Conservation (phyloP, 192 early-diverging fungal species). For the Backusella australiensis region DNA sequence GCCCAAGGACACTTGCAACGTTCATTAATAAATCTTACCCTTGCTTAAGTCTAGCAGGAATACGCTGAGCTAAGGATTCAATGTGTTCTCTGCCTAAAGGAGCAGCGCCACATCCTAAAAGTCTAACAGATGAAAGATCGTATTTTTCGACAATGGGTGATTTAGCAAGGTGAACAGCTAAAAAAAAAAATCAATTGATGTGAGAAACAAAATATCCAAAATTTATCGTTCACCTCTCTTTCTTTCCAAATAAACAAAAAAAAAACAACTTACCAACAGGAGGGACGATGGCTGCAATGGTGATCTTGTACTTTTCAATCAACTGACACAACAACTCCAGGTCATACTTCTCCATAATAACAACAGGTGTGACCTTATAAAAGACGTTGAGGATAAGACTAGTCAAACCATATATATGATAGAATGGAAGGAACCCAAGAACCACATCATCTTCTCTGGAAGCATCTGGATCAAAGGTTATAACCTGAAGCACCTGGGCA, state of each 20-base stretch:
- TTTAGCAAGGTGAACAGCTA: constrained; percentile 69
- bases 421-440: constrained; percentile 74
- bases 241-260: neutral
- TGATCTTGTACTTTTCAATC: constrained; percentile 71
- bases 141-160: constrained; percentile 70
- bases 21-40: constrained; percentile 21
- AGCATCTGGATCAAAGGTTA: constrained; percentile 37
- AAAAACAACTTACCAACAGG: constrained; percentile 34
- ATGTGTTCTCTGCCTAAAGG: constrained; percentile 72
- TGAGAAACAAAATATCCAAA: neutral
- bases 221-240: neutral
- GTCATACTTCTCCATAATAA: constrained; percentile 79
- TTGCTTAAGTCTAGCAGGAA: constrained; percentile 47
- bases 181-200: neutral
- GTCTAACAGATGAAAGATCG: constrained; percentile 62
- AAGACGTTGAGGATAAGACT: constrained; percentile 34
- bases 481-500: constrained; percentile 67
- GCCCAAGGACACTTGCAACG: neutral
- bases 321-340: constrained; percentile 57
- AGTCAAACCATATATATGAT: constrained; percentile 54
- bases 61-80: constrained; percentile 40
- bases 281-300: constrained; percentile 62
- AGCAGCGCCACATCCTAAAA: constrained; percentile 77
- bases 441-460: neutral
- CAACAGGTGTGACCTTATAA: constrained; percentile 50